phyloP scores from a whole-genome alignment of 768 basidiomycete species.

The Tricholoma sp. region DNA sequence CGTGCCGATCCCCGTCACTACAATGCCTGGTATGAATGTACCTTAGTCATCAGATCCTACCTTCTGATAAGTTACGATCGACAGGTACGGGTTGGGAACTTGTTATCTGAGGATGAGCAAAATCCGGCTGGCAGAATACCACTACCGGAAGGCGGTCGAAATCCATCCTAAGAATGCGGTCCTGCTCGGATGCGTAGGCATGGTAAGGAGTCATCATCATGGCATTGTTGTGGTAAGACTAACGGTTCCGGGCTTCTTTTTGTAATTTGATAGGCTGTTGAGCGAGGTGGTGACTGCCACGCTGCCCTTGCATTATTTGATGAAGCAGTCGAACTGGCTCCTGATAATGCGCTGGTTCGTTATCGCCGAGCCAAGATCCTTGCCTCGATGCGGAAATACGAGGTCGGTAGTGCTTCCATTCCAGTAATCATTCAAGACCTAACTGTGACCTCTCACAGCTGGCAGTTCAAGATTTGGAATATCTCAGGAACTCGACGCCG shows the following conservation, averaged over 20 bases:
- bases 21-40: constrained; percentile 83
- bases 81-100: constrained; percentile 97
- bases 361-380: constrained; percentile 93
- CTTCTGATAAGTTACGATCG: constrained; percentile 22
- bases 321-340: constrained; percentile 70
- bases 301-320: constrained; percentile 78
- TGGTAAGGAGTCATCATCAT: constrained; percentile 55
- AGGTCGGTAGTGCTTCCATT: constrained; percentile 44
- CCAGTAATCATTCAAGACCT: neutral
- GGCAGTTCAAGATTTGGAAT: constrained; percentile 78
- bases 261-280: constrained; percentile 63
- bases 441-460: constrained; percentile 41
- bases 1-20: constrained; percentile 91
- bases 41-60: constrained; percentile 19
- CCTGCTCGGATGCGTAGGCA: constrained; percentile 92
- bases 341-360: constrained; percentile 88
- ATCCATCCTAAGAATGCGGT: constrained; percentile 96
- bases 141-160: constrained; percentile 86
- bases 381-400: constrained; percentile 77
- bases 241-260: constrained; percentile 22
- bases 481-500: constrained; percentile 75
- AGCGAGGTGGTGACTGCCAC: constrained; percentile 73
- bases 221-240: constrained; percentile 14
- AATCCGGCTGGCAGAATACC: constrained; percentile 90
- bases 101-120: constrained; percentile 96